Evolutionary conservation across 768 basidiomycete species (phyloP), one percentile per base, ranked within the genome.

Genomic region (Chalciporus pseudorubinellus): DNA sequence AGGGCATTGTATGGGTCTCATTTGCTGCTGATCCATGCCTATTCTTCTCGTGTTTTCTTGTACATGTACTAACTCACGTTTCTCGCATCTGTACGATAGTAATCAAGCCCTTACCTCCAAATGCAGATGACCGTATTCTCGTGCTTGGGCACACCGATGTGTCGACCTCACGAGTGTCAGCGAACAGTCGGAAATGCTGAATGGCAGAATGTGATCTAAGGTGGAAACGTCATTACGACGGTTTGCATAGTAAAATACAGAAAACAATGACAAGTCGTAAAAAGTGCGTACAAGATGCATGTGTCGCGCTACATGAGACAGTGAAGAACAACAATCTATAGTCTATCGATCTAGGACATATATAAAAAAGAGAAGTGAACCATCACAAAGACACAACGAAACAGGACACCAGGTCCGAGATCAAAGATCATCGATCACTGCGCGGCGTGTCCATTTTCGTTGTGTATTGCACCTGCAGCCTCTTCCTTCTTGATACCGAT

Each of bases 401-500:
- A 51, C 20, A 31, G 7, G 51, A 44, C 42, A 48, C 40, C 43
- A 29, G 16, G 26, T 26, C 26, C 6, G 26, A 39, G 16, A 44
- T 9, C 29, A 42, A 26, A 34, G 12, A 46, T 53, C 50, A 60
- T 55, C 60, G 12, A 46, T 53, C 50, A 60, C 56, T 62, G 46
- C 21, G 11, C 19, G 11, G 52, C 54, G 24, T 47, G 34, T 36
- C 34, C 34, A 16, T 36, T 36, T 16, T 36, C 34, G 34, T 36
- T 36, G 14, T n/a, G 14, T 28, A n/a, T 20, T 13, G 42, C 24
- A 4, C 21, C 20, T 9, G 43, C 42, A 10, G n/a, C 55, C 22
- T 62, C 68, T 31, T 70, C 69, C 22, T 60, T 66, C 64, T 60
- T 70, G 26, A 57, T 44, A 10, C 64, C 53, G 12, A 70, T 66